phyloP scores from a whole-genome alignment of 305 asterid genomes.

The Stenogyne calaminthoides region DNA sequence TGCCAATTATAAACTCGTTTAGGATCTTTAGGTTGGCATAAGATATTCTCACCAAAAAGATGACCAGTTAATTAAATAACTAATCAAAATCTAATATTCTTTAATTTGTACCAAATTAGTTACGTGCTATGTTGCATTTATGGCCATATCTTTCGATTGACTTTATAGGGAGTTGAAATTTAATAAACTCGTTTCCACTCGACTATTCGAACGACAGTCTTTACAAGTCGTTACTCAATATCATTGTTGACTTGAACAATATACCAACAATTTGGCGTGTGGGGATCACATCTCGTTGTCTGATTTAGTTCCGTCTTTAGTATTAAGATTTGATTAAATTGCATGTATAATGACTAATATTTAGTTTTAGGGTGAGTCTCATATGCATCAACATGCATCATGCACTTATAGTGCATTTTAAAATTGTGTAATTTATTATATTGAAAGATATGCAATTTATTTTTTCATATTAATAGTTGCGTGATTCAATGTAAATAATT shows the following conservation, averaged over 20 bases:
- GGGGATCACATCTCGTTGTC: slow-evolving; percentile 13
- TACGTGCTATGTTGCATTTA: background rate
- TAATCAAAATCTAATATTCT: background rate
- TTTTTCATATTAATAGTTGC: no score
- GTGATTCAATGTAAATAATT: no score
- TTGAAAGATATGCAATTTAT: no score
- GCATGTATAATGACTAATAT: no score
- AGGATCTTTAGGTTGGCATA: background rate
- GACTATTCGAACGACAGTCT: background rate
- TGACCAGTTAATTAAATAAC: background rate
- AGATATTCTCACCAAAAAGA: background rate
- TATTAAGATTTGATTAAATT: no score
- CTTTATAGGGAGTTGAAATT: slow-evolving; percentile 12
- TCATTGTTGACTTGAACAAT: slow-evolving; percentile 21
- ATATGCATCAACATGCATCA: no score
- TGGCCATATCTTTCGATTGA: slow-evolving; percentile 4
- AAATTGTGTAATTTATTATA: no score
- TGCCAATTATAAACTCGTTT: background rate
- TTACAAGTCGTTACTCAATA: slow-evolving; percentile 21
- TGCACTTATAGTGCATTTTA: no score
- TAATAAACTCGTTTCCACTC: slow-evolving; percentile 1
- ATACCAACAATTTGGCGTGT: slow-evolving; percentile 23
- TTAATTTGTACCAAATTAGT: slow-evolving; percentile 3
- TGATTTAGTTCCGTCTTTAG: no score
- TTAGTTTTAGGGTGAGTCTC: no score